These are phyloP conservation scores for Butyriboletus loyo DNA, from an alignment of 768 basidiomycete genomes.

Conservation along the genomic window DNA sequence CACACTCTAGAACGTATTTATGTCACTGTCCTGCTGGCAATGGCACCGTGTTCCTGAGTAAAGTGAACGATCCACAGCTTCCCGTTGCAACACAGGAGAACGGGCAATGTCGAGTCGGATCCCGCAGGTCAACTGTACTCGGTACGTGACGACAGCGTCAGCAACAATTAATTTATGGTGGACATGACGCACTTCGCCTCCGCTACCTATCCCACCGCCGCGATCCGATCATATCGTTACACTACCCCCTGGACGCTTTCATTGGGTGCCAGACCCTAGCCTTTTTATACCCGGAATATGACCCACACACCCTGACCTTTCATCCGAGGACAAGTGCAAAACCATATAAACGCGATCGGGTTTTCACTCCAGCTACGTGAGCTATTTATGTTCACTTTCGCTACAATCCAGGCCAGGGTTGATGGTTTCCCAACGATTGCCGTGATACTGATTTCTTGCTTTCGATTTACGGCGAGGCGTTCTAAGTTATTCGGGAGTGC, in stretches of 20 bases:
- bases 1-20: not conserved
- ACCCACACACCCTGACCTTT: not conserved
- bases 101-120: constrained; percentile 8
- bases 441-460: not conserved
- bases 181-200: constrained; percentile 3
- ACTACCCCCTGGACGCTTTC: constrained; percentile 2
- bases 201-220: not conserved
- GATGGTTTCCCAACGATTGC: not conserved
- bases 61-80: constrained; percentile 3
- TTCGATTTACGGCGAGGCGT: too few species aligned
- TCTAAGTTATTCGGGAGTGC: too few species aligned
- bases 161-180: constrained; percentile 1
- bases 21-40: not conserved
- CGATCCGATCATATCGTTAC: constrained; percentile 2
- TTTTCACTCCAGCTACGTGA: not conserved
- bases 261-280: not conserved
- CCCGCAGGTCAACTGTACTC: not conserved
- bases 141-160: not conserved
- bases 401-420: not conserved
- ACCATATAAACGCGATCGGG: not conserved
- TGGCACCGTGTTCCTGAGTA: constrained; percentile 2
- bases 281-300: not conserved
- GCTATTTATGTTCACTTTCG: not conserved
- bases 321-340: not conserved
- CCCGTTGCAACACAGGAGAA: not conserved